Evolutionary conservation across 257 asterid species (phyloP).

Genomic region (Przewalskia tangutica): DNA sequence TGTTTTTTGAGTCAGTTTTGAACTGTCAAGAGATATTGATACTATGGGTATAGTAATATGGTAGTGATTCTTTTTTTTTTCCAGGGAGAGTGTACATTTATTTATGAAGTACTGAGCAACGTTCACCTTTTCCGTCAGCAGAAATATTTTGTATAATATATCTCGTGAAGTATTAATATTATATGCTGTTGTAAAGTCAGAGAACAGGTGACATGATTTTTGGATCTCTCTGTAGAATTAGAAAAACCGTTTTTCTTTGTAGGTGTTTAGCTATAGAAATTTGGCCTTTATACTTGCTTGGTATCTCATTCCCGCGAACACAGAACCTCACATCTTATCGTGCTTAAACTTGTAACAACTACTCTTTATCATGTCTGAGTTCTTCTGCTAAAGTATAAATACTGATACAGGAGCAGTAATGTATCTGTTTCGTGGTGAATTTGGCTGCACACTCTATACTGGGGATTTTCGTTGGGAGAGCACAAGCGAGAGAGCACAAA

Average conservation of each 20-base stretch:
- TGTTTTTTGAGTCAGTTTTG: neutral
- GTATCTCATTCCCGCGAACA: neutral
- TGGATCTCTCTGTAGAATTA: neutral
- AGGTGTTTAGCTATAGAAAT: neutral
- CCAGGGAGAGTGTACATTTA: neutral
- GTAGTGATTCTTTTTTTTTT: neutral
- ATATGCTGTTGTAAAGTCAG: neutral
- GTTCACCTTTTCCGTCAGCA: neutral
- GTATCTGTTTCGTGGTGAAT: conserved; percentile 85
- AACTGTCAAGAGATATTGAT: neutral
- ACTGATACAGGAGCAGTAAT: conserved; percentile 56
- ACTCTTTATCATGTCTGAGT: neutral
- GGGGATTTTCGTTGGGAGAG: conserved; percentile 93
- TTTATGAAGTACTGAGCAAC: neutral
- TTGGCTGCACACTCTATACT: conserved; percentile 66
- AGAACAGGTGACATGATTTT: neutral
- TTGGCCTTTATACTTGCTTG: neutral
- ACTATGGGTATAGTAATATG: neutral
- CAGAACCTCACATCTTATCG: neutral
- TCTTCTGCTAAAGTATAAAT: neutral
- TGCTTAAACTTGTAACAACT: neutral
- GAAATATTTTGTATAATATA: neutral
- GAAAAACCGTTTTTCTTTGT: neutral
- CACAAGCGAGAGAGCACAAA: conserved; percentile 21
- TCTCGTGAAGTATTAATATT: neutral